Base-by-base conservation (phyloP, 176 grass and related monocot genomes). In the Zea luxurians region DNA sequence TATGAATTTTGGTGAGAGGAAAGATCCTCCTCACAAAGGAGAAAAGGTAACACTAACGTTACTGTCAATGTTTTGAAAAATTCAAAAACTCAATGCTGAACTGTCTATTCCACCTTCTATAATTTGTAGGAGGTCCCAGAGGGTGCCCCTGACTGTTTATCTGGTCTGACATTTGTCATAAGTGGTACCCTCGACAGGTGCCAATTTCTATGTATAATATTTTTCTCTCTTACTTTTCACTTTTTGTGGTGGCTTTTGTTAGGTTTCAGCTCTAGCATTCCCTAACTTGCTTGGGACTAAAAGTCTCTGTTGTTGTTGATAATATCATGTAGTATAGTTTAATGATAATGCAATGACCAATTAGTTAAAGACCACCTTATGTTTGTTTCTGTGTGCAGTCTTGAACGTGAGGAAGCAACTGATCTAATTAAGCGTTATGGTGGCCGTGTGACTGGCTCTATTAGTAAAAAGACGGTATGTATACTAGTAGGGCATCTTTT, bases 141-240 rank as follows among this genome's bases (percentile, higher is more conserved):
- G 52, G 96, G 96, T 63, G 74, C 54, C 27, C 76, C 96, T 74
- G 92, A 99, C 53, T 99, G 96, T 80, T 92, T 99, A 83, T 58
- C 86, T 90, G 92, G 90, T 89, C 70, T 91, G 92, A 99, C 96
- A 37, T 93, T 99, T 61, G 96, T 96, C 58, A 96, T 99, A 81
- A 95, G 92, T 79, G 96, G 92, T 18, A 99, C 92, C 52, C 96
- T 99, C 79, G 96, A 99, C 83, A 99, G 96, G 96, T 97, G 80
- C 36, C 61, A 43, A 73, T 64, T 71, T 83, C 78, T 46, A 12
- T 13, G 10, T 35, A 11, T 61, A 11, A 35, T 60, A 5, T 61
- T 34, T 61, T n/a, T 27, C 8, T 61, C 10, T 27, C 27, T 60
- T 57, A 18, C 16, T 20, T 61, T 34, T 61, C 20, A 10, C 18